A percentile compares a stretch with the other conserved stretches of the same genome.
phyloP scores from a whole-genome alignment of 352 stramenopile species.

The Phytophthora pini region DNA sequence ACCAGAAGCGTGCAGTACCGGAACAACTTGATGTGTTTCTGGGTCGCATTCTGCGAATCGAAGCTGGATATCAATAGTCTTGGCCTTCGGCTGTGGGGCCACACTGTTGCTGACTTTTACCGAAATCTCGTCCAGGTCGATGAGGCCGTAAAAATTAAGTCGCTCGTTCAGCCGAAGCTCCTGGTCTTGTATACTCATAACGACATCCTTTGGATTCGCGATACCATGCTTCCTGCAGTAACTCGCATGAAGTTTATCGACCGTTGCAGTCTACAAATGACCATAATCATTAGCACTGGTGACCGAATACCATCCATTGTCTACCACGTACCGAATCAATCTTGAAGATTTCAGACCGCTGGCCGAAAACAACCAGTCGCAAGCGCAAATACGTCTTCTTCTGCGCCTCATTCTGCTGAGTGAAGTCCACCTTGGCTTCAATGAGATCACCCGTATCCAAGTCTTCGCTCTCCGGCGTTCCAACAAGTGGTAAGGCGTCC shows the following conservation, averaged over 20 bases:
- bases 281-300: not conserved
- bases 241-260: slow-evolving; percentile 67
- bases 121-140: slow-evolving; percentile 68
- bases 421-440: slow-evolving; percentile 80
- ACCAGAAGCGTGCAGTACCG: slow-evolving; percentile 29
- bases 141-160: slow-evolving; percentile 58
- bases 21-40: slow-evolving; percentile 44
- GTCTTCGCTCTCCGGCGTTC: slow-evolving; percentile 44
- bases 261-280: slow-evolving; percentile 41
- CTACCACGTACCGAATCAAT: slow-evolving; percentile 63
- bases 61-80: slow-evolving; percentile 49
- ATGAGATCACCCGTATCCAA: slow-evolving; percentile 71
- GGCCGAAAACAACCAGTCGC: slow-evolving; percentile 57
- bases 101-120: slow-evolving; percentile 55
- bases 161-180: slow-evolving; percentile 49
- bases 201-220: slow-evolving; percentile 49
- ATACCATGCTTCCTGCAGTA: slow-evolving; percentile 76
- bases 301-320: not conserved
- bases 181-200: slow-evolving; percentile 55
- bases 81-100: slow-evolving; percentile 15
- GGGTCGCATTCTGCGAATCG: slow-evolving; percentile 50
- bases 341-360: slow-evolving; percentile 66
- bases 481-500: slow-evolving; percentile 32
- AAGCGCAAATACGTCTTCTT: slow-evolving; percentile 69
- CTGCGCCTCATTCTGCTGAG: slow-evolving; percentile 46